Percentiles rank a stretch among this genome's conserved stretches.
Evolutionary conservation across 1,139 yeast genomes (phyloP).

Genomic region (Magnusiomyces suaveolens): DNA sequence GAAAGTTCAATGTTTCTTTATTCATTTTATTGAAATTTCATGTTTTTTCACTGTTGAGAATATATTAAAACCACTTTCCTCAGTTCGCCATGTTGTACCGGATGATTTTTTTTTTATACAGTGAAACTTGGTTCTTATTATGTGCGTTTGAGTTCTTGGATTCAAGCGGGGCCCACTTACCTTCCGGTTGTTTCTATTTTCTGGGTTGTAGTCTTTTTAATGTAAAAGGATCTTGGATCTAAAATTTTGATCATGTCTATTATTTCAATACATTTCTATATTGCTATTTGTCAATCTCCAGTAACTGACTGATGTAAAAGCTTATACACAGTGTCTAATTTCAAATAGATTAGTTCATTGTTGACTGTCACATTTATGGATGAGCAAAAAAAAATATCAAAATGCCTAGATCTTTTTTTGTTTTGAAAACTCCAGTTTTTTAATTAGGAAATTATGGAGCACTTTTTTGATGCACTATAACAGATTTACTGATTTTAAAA

Average conservation of each 20-base stretch:
- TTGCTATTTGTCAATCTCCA: no score
- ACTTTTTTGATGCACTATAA: not conserved
- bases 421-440: not conserved
- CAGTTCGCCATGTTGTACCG: no score
- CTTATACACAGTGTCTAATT: no score
- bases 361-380: not conserved
- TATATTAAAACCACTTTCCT: no score
- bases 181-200: not conserved
- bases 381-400: not conserved
- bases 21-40: not conserved
- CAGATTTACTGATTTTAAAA: not conserved
- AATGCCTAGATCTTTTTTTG: no score
- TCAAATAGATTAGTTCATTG: no score
- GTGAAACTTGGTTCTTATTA: not conserved
- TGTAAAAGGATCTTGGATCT: not conserved
- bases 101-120: no score
- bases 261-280: no score
- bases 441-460: not conserved
- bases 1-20: no score
- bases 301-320: no score
- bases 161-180: not conserved
- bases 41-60: no score
- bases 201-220: not conserved
- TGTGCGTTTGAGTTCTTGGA: not conserved
- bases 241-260: no score